Conservation (phyloP, 176 grass and related monocot species). For the Triticum timopheevii region DNA sequence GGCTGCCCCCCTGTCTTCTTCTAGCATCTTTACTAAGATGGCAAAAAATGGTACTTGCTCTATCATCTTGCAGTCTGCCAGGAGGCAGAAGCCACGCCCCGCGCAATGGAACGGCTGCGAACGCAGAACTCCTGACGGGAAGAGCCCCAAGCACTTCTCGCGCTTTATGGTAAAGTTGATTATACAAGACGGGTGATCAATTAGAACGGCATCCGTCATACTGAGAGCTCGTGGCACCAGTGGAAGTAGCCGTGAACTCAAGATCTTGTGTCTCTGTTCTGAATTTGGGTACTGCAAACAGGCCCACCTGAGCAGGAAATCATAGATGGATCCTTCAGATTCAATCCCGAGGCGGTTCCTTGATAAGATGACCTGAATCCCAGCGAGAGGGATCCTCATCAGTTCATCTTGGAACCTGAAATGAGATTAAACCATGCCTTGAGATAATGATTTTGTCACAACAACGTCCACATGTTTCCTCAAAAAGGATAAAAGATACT, state of each 20-base stretch:
- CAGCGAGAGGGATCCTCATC: slow-evolving; percentile 44
- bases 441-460: background rate
- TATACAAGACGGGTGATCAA: background rate
- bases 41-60: slow-evolving; percentile 39
- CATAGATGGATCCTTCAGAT: slow-evolving; percentile 75
- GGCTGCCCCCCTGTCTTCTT: slow-evolving; percentile 31
- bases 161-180: slow-evolving; percentile 32
- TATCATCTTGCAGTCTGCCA: too few relatives aligned
- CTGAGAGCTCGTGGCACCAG: slow-evolving; percentile 40
- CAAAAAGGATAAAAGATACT: background rate
- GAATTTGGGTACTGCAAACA: slow-evolving; percentile 49
- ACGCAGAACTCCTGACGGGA: slow-evolving; percentile 49
- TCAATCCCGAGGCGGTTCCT: slow-evolving; percentile 69
- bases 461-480: background rate
- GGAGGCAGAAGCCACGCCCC: slow-evolving; percentile 75
- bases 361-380: slow-evolving; percentile 47
- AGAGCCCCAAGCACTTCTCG: slow-evolving; percentile 56
- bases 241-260: slow-evolving; percentile 43
- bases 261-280: slow-evolving; percentile 61
- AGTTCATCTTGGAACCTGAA: slow-evolving; percentile 78
- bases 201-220: background rate
- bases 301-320: slow-evolving; percentile 75
- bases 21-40: slow-evolving; percentile 73
- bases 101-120: slow-evolving; percentile 57
- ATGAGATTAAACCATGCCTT: slow-evolving; percentile 4